Conservation (phyloP, 306 rosid species). For the Trifolium subterraneum region DNA sequence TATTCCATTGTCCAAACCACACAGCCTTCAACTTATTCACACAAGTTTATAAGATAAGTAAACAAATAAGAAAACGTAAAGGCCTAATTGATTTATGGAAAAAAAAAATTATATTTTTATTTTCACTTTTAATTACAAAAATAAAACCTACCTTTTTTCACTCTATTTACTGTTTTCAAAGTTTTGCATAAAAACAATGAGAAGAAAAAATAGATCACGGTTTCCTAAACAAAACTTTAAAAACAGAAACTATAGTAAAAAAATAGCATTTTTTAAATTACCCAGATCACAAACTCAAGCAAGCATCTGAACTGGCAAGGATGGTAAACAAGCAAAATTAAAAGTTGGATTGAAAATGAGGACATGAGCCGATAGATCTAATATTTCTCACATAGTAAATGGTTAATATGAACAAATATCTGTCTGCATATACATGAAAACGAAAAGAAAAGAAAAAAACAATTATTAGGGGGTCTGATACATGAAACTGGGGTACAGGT, state of each 20-base stretch:
- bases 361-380: background rate
- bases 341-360: background rate
- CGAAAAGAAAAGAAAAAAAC: background rate
- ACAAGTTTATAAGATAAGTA: background rate
- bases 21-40: slow-evolving; percentile 29
- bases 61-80: background rate
- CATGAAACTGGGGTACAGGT: slow-evolving; percentile 15
- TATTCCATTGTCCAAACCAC: background rate
- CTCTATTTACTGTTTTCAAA: slow-evolving; percentile 3
- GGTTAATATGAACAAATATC: slow-evolving; percentile 16
- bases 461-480: background rate
- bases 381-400: background rate
- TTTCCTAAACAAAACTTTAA: background rate
- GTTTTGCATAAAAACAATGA: background rate
- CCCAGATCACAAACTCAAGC: background rate
- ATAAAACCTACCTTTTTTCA: background rate
- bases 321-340: slow-evolving; percentile 7
- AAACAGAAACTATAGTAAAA: background rate
- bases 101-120: background rate
- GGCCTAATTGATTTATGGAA: background rate
- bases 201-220: background rate
- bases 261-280: background rate
- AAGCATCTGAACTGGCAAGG: slow-evolving; percentile 13
- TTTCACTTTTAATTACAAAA: slow-evolving; percentile 6
- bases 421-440: slow-evolving; percentile 20